phyloP scores from a whole-genome alignment of 1,284 basidiomycete species.

The Trametes versicolor region DNA sequence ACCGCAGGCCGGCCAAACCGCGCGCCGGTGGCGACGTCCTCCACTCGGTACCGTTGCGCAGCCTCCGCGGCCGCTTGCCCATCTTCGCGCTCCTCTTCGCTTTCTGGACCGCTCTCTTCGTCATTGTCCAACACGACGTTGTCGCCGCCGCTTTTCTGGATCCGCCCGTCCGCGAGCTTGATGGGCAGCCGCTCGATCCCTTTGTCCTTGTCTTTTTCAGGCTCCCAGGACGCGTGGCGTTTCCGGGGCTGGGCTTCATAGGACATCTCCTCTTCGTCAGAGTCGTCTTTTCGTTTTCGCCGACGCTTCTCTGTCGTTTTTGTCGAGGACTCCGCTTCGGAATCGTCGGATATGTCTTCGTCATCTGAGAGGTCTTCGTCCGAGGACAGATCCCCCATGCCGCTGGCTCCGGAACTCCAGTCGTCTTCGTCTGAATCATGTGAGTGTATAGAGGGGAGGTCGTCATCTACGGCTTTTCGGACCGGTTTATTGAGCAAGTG shows the following conservation, averaged over 20 bases:
- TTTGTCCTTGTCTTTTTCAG: slow-evolving; percentile 54
- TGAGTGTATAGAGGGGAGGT: slow-evolving; percentile 73
- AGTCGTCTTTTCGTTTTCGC: slow-evolving; percentile 49
- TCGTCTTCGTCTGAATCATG: slow-evolving; percentile 64
- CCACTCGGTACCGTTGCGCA: slow-evolving; percentile 47
- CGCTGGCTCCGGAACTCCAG: slow-evolving; percentile 60
- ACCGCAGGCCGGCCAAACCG: slow-evolving; percentile 87
- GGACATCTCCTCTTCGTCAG: slow-evolving; percentile 72
- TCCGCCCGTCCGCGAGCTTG: slow-evolving; percentile 82
- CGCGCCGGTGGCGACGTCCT: slow-evolving; percentile 80
- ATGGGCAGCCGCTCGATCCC: slow-evolving; percentile 83
- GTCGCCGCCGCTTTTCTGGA: slow-evolving; percentile 61
- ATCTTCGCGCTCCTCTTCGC: slow-evolving; percentile 49
- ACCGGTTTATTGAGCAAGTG: slow-evolving; percentile 70
- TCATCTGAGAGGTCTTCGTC: slow-evolving; percentile 41
- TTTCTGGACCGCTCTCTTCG: slow-evolving; percentile 53
- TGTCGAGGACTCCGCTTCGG: slow-evolving; percentile 34
- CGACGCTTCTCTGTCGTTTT: slow-evolving; percentile 26
- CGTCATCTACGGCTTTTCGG: slow-evolving; percentile 56
- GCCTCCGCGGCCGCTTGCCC: slow-evolving; percentile 43
- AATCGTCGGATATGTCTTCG: slow-evolving; percentile 24
- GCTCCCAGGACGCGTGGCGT: slow-evolving; percentile 54
- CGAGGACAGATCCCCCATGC: slow-evolving; percentile 45
- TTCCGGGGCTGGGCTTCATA: slow-evolving; percentile 72
- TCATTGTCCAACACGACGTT: slow-evolving; percentile 47